Evolutionary conservation across 176 grass and related monocot species (phyloP), one percentile per base, ranked within the genome.

Genomic region (Ensete ventricosum): DNA sequence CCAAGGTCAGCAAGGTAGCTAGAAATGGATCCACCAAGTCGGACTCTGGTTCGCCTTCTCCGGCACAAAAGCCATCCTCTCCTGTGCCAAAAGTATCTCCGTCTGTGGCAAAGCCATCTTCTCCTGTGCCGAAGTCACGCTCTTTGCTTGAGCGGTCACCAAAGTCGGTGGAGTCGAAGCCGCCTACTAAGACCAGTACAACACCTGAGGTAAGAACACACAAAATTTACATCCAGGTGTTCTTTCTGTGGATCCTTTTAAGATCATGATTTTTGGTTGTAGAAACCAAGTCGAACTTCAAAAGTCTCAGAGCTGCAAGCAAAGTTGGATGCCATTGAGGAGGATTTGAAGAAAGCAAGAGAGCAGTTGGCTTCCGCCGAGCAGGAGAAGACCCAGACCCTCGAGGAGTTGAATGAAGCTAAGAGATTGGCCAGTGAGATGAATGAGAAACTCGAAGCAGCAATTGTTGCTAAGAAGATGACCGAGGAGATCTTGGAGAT

Each of bases 391-490:
- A 81, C 79, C 54, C 83, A 78, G 1, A 83, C 91, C 67, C 16
- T 82, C 29, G 73, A 83, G 14, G 90, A 98, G 66, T 81, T 98
- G 69, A 81, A 84, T 11, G 84, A 93, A 59, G 77, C 90, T 21
- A 93, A 93, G 80, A 71, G 77, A 14, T 76, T 87, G 13, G 82
- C 90, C 1, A 82, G 87, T 52, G 84, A 88, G 81, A 76, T 76
- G 1, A 81, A 84, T 27, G 95, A 93, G 80, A 87, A 98, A 86
- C 95, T 98, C 69, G 84, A 91, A 75, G 90, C 91, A 68, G 90
- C 88, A 3, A 74, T 89, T 79, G 85, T 84, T 78, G 86, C 86
- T 59, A 86, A 84, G 87, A 77, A 84, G 52, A 85, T 84, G 78
- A 88, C 95, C 1, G 90, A 98, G 79, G 90, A 93, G 72, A 88